Percentiles rank a stretch among this genome's conserved stretches.
Conservation (phyloP, 768 basidiomycete species). For the Kwoniella sp. region DNA sequence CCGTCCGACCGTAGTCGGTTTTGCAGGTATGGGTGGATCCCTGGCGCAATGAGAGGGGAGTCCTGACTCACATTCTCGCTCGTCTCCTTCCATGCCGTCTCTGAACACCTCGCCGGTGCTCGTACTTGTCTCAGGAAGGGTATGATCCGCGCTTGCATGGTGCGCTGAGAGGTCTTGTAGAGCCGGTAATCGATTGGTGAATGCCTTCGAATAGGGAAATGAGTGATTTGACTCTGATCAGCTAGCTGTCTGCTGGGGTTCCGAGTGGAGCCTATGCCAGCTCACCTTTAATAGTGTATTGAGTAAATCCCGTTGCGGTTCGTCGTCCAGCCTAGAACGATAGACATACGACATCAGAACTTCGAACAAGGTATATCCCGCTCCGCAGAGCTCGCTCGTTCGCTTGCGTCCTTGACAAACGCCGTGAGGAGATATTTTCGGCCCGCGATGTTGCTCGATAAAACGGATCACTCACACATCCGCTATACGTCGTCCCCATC, state of each 20-base stretch:
- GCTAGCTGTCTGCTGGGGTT: too few relatives aligned
- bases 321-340: constrained; percentile 68
- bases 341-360: not conserved
- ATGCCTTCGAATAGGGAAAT: constrained; percentile 35
- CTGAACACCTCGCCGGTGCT: constrained; percentile 74
- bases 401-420: too few relatives aligned
- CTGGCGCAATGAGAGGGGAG: too few relatives aligned
- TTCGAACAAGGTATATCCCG: too few relatives aligned
- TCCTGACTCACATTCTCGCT: constrained; percentile 85
- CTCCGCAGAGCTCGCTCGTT: too few relatives aligned
- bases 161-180: constrained; percentile 53
- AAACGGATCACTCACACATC: constrained; percentile 64
- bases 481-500: constrained; percentile 82
- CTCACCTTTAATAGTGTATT: constrained; percentile 68
- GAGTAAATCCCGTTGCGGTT: constrained; percentile 71
- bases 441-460: too few relatives aligned
- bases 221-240: too few relatives aligned
- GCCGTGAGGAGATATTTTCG: too few relatives aligned
- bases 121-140: constrained; percentile 73
- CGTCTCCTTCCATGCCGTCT: constrained; percentile 89
- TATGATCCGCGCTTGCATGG: constrained; percentile 62
- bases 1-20: too few relatives aligned
- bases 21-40: too few relatives aligned
- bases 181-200: constrained; percentile 46
- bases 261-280: too few relatives aligned